Evolutionary conservation across 306 rosid species (phyloP).

Genomic region (Canavalia gladiata): DNA sequence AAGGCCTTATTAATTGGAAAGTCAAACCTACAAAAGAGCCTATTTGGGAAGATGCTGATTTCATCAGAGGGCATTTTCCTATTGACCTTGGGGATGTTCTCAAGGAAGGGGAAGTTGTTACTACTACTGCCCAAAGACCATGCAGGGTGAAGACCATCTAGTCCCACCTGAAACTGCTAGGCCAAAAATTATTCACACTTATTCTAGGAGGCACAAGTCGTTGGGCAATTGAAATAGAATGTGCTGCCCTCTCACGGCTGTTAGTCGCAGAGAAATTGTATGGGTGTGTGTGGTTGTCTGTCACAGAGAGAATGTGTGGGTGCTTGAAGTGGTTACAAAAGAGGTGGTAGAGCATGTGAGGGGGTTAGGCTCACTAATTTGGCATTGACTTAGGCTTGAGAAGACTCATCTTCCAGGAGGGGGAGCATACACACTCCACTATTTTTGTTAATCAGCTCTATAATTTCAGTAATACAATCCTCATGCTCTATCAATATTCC

Average conservation of each 20-base stretch:
- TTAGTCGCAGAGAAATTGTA: not conserved
- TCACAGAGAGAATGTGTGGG: not conserved
- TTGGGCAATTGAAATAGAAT: too few species aligned
- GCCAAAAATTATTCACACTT: too few species aligned
- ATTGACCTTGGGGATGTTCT: too few species aligned
- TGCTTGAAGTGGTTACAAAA: not conserved
- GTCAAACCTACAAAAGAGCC: too few species aligned
- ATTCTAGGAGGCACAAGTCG: too few species aligned
- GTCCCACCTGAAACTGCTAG: too few species aligned
- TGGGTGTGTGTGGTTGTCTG: not conserved
- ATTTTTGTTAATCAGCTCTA: not conserved
- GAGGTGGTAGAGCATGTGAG: not conserved
- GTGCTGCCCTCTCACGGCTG: not conserved
- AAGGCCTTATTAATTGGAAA: too few species aligned
- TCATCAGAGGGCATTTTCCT: too few species aligned
- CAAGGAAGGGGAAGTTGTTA: too few species aligned
- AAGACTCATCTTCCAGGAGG: not conserved
- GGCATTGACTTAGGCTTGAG: not conserved
- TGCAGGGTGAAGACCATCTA: too few species aligned
- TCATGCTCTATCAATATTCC: not conserved
- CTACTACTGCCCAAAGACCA: too few species aligned
- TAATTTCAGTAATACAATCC: not conserved
- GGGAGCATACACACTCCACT: not conserved
- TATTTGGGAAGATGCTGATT: too few species aligned
- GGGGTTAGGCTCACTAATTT: slow-evolving; percentile 1